Evolutionary conservation across 306 rosid species (phyloP), one percentile per base, ranked within the genome.

Genomic region (Oxytropis ochrocephala): DNA sequence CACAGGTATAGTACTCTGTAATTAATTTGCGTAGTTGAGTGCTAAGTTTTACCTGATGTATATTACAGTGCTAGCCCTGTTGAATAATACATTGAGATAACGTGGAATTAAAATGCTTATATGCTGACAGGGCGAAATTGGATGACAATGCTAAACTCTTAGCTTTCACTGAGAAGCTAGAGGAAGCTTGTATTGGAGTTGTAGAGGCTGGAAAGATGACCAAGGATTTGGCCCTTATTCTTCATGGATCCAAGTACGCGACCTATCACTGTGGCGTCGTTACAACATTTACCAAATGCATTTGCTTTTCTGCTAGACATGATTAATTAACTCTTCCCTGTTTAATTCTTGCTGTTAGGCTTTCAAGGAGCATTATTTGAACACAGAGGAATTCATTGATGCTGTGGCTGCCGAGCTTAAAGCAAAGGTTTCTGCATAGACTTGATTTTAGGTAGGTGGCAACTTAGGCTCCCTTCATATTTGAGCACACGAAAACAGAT

Each of bases 181-280:
- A 94, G 82, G 82, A 77, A 51, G 95, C 99, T 74, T 94, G 97
- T 83, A 62, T 94, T 60, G 87, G 84, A 61, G 53, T 69, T 4
- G 99, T 94, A 49, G 99, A 94, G 83, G 79, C 92, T 33, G 99
- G 99, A 64, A 94, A 91, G 86, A 94, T 94, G 99, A 94, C 99
- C 69, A 94, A 94, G 99, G 99, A 94, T 83, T 92, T 94, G 83
- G 99, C 99, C 38, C 90, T 94, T 65, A 85, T 94, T 75, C 52
- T 80, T 80, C 95, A 94, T 73, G 99, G 99, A 69, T 75, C 97
- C 36, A 87, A 85, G 98, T 94, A 84, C 51, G 83, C 79, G 36
- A 36, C 64, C 48, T 42, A 14, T 50, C 64, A 24, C 33, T 8
- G 12, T 59, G 18, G 44, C 54, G 1, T 17, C 11, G 14, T 48